phyloP scores from a whole-genome alignment of 352 stramenopile species.

The Pythium pectinolyticum region DNA sequence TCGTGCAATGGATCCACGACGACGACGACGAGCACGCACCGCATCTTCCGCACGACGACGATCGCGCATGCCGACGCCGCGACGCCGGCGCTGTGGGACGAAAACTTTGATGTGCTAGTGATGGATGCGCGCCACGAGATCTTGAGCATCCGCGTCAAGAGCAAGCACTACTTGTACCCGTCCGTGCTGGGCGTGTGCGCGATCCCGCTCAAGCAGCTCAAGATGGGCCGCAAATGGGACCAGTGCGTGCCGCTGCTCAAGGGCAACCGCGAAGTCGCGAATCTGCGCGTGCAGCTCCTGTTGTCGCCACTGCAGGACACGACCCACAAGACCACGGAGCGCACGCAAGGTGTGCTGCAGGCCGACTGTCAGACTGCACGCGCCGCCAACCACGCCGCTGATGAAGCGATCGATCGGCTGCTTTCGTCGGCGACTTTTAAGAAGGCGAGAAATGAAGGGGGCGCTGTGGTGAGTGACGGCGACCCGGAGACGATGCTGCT shows the following conservation, averaged over 20 bases:
- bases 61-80: slow-evolving; percentile 7
- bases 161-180: slow-evolving; percentile 23
- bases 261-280: slow-evolving; percentile 25
- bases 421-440: slow-evolving; percentile 25
- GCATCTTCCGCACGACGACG: slow-evolving; percentile 52
- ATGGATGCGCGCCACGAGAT: slow-evolving; percentile 24
- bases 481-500: not conserved
- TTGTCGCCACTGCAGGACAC: slow-evolving; percentile 16
- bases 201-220: slow-evolving; percentile 27
- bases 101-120: slow-evolving; percentile 53
- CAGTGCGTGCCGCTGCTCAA: slow-evolving; percentile 31
- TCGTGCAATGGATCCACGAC: too few relatives aligned
- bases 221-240: slow-evolving; percentile 20
- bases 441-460: not conserved
- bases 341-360: slow-evolving; percentile 35
- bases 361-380: slow-evolving; percentile 42
- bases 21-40: slow-evolving; percentile 29
- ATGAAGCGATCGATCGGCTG: slow-evolving; percentile 62
- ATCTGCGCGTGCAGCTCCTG: slow-evolving; percentile 24
- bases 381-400: slow-evolving; percentile 55
- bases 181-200: slow-evolving; percentile 19
- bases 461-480: not conserved
- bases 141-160: slow-evolving; percentile 32
- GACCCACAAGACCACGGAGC: slow-evolving; percentile 3
- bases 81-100: slow-evolving; percentile 43